Conservation (phyloP, 306 rosid species). For the Lupinus albus region DNA sequence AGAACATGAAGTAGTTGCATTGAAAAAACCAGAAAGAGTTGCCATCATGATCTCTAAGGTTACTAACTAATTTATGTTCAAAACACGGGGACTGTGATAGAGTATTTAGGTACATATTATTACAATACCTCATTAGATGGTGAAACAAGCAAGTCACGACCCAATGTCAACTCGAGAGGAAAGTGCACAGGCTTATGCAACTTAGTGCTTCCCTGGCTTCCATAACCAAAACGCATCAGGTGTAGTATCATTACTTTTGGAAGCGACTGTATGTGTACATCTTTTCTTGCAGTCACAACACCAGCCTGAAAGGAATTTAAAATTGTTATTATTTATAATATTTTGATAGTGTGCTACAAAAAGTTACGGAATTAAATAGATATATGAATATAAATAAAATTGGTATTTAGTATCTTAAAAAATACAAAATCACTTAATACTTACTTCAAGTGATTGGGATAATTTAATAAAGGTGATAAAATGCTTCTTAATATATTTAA, state of each 20-base stretch:
- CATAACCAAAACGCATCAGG: slow-evolving; percentile 89
- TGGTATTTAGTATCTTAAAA: neutral
- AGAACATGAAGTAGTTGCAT: too few species aligned
- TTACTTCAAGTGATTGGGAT: neutral
- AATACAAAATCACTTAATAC: neutral
- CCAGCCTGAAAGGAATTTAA: slow-evolving; percentile 60
- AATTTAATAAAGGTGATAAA: neutral
- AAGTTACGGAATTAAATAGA: neutral
- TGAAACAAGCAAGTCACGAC: slow-evolving; percentile 76
- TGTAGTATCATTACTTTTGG: slow-evolving; percentile 92
- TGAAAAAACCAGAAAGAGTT: slow-evolving; percentile 6
- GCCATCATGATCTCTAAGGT: slow-evolving; percentile 1
- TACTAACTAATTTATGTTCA: slow-evolving; percentile 5
- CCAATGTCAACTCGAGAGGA: slow-evolving; percentile 74
- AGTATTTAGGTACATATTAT: neutral
- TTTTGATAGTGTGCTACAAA: neutral
- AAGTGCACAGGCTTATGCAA: slow-evolving; percentile 82
- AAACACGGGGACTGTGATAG: slow-evolving; percentile 3
- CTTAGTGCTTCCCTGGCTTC: slow-evolving; percentile 98
- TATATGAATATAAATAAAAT: neutral
- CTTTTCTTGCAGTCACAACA: slow-evolving; percentile 76
- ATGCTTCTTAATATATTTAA: neutral
- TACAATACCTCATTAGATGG: slow-evolving; percentile 63
- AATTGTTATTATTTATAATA: slow-evolving; percentile 3
- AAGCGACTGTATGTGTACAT: slow-evolving; percentile 71